phyloP scores from a whole-genome alignment of 805 yeast species.

The Kuraishia molischiana region DNA sequence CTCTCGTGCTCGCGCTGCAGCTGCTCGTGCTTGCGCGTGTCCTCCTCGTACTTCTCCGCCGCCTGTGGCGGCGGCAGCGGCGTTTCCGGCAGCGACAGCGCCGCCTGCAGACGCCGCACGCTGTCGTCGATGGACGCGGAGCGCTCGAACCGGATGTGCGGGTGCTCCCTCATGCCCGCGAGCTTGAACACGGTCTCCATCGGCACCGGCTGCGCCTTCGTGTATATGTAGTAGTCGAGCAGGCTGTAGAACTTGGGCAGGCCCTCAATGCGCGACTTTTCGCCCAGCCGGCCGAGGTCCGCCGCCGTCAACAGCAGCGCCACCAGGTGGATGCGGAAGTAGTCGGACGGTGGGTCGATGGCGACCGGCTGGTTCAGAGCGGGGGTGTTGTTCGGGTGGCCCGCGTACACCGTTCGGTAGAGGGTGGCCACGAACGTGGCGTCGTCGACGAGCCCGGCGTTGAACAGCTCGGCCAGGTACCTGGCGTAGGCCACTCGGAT shows the following conservation, averaged over 20 bases:
- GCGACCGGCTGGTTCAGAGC: constrained; percentile 25
- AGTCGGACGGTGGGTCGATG: constrained; percentile 58
- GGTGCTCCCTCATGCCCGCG: constrained; percentile 27
- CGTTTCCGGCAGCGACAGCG: constrained; percentile 14
- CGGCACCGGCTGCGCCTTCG: constrained; percentile 56
- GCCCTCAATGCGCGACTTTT: constrained; percentile 18
- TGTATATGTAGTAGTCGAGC: constrained; percentile 61
- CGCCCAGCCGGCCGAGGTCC: constrained; percentile 5
- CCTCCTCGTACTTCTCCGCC: constrained; percentile 10
- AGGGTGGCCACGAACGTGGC: constrained; percentile 39
- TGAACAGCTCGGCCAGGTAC: constrained; percentile 50
- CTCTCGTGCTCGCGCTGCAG: not conserved
- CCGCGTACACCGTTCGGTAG: constrained; percentile 50
- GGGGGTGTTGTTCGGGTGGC: constrained; percentile 56
- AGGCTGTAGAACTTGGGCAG: constrained; percentile 36
- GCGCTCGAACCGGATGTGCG: constrained; percentile 24
- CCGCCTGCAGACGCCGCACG: constrained; percentile 24
- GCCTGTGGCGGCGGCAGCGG: constrained; percentile 23
- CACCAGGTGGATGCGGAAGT: constrained; percentile 58
- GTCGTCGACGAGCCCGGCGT: constrained; percentile 33
- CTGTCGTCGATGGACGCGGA: constrained; percentile 32
- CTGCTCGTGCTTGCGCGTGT: constrained; percentile 19
- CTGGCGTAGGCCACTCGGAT: constrained; percentile 50
- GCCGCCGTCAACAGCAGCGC: constrained; percentile 27
- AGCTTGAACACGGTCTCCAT: constrained; percentile 48